phyloP scores from a whole-genome alignment of 768 basidiomycete species.

The Hygrophoropsis aurantiaca region DNA sequence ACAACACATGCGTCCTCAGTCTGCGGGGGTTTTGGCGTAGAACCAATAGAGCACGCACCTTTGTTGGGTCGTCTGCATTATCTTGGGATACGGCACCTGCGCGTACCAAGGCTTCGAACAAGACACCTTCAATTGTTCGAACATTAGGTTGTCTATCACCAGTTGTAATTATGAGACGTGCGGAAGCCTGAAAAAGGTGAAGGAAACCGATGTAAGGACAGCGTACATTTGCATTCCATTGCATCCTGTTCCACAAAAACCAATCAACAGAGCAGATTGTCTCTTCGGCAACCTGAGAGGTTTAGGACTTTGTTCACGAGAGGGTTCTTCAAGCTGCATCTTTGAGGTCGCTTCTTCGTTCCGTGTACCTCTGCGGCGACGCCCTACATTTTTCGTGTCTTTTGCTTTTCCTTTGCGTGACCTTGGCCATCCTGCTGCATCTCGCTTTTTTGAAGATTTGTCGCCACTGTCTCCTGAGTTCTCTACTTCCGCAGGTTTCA shows the following conservation, averaged over 20 bases:
- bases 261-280: conserved; percentile 80
- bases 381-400: conserved; percentile 33
- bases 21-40: not conserved
- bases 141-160: conserved; percentile 64
- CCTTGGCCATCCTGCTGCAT: conserved; percentile 31
- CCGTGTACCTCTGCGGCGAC: conserved; percentile 45
- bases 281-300: conserved; percentile 74
- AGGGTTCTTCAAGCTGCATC: conserved; percentile 11
- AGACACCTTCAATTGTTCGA: conserved; percentile 84
- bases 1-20: not conserved
- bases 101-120: conserved; percentile 86
- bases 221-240: conserved; percentile 96
- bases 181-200: not conserved
- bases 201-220: not conserved
- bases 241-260: conserved; percentile 90
- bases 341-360: conserved; percentile 32
- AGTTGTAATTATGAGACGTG: not conserved
- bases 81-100: conserved; percentile 93
- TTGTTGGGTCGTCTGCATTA: conserved; percentile 87
- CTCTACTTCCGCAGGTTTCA: not conserved
- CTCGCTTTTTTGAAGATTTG: conserved; percentile 14
- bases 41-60: conserved; percentile 45
- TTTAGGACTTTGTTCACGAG: conserved; percentile 30
- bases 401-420: conserved; percentile 38
- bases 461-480: not conserved